Evolutionary conservation across 1,139 yeast genomes (phyloP), one percentile per base, ranked within the genome.

Genomic region (Blastobotrys illinoisensis): DNA sequence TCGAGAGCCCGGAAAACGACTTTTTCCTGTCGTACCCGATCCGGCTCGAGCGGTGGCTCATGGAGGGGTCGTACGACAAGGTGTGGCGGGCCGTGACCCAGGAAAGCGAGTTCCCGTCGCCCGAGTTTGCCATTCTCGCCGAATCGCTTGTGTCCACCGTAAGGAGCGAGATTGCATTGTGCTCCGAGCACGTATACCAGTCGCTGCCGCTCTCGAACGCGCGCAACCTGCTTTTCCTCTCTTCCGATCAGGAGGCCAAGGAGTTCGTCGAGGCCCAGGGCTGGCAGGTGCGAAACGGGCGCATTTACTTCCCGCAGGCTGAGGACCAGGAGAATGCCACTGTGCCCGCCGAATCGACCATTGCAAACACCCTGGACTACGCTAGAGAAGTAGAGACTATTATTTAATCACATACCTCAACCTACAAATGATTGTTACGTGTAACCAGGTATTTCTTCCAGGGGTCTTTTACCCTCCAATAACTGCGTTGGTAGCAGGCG

Each of bases 1-100:
- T 91, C 62, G 80, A 79, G 63, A 85, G 81, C 64, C 77, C 82
- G 48, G 88, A 83, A 60, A 72, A 73, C 44, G 88, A 84, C 63
- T 71, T 73, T 56, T 82, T 75, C 69, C 76, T 93, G 62, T 80
- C 82, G 54, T 90, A 90, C 70, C 98, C 99, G 24, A 84, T 93
- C 56, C 82, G 84, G 63, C 82, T 93, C 62, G 99, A 93, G 70
- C 86, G 89, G 63, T 88, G 95, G 84, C 80, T 93, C 62, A 90
- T 93, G 88, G 99, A 93, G 71, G 99, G 99, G 48, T 87, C 93
- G 61, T 93, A 91, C 71, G 95, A 89, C 70, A 88, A 88, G 72
- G 93, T 93, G 54, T 88, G 96, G 88, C 85, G 84, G 63, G 79
- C 88, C 54, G 80, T 85, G 74, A 76, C 77, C 5, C 72, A 73